A percentile compares a stretch with the other conserved stretches of the same genome.
Conservation (phyloP, 2,329 filamentous ascomycete genomes). For the Trichoderma cornu-damae region DNA sequence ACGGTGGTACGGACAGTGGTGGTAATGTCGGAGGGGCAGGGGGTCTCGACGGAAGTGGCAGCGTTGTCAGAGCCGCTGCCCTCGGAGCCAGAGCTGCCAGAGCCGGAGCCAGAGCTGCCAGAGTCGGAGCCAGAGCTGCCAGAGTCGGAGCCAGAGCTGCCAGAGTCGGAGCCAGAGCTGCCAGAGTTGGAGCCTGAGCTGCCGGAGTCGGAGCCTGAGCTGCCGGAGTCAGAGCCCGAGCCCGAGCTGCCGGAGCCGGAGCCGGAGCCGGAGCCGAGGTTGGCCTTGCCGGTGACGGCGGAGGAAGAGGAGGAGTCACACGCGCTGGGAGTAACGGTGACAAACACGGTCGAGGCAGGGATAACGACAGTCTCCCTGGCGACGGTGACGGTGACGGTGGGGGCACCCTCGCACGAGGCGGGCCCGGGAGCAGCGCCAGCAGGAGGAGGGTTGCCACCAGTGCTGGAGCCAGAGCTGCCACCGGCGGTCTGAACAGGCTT, state of each 20-base stretch:
- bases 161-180: conserved; percentile 20
- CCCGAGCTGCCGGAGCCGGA: conserved; percentile 13
- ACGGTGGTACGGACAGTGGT: conserved; percentile 31
- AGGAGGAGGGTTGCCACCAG: not conserved
- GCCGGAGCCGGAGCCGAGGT: conserved; percentile 1
- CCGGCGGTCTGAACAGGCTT: conserved; percentile 23
- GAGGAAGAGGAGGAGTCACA: conserved; percentile 21
- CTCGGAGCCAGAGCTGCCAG: conserved; percentile 6
- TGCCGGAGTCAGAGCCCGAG: not conserved
- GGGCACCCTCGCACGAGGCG: conserved; percentile 18
- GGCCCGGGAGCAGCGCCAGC: conserved; percentile 14
- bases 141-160: conserved; percentile 8
- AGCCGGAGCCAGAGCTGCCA: not conserved
- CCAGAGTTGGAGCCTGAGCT: conserved; percentile 21
- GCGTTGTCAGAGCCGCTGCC: conserved; percentile 18
- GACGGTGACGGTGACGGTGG: conserved; percentile 29
- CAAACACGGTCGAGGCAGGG: conserved; percentile 34
- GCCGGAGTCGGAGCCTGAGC: conserved; percentile 12
- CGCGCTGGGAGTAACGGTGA: conserved; percentile 28
- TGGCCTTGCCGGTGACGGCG: conserved; percentile 24
- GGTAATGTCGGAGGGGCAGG: conserved; percentile 15
- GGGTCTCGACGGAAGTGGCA: conserved; percentile 22
- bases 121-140: conserved; percentile 7
- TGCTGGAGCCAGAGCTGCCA: conserved; percentile 21
- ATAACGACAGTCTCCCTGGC: conserved; percentile 24